A percentile compares a stretch with the other conserved stretches of the same genome.
These are phyloP conservation scores for Blastobotrys buckinghamii DNA, from an alignment of 1,139 yeast genomes.

Conservation along the genomic window DNA sequence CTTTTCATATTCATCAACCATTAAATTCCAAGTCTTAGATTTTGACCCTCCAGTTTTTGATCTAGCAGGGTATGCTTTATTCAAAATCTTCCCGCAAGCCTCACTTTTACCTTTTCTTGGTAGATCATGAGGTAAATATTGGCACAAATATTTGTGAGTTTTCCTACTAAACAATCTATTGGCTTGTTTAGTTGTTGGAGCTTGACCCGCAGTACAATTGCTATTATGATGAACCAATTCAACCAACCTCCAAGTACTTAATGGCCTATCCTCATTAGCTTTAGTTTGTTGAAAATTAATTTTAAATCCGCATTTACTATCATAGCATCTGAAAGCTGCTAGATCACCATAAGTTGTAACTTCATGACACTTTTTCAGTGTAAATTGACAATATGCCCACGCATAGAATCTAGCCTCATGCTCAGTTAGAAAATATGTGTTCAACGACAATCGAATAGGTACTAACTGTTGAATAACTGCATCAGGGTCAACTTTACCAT, in stretches of 20 bases:
- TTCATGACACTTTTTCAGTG: slow-evolving; percentile 5
- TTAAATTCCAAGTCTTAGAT: slow-evolving; percentile 7
- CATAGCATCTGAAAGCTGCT: slow-evolving; percentile 6
- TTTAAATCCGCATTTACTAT: slow-evolving; percentile 3
- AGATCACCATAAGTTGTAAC: slow-evolving; percentile 8
- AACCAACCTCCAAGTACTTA: slow-evolving; percentile 5
- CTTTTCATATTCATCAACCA: slow-evolving; percentile 9
- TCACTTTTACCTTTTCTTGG: slow-evolving; percentile 2
- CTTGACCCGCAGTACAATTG: slow-evolving; percentile 2
- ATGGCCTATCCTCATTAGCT: not conserved
- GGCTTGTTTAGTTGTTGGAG: not conserved
- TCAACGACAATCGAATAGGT: not conserved
- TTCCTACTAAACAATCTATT: slow-evolving; percentile 7
- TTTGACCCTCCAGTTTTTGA: not conserved
- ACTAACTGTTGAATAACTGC: not conserved
- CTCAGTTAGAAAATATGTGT: slow-evolving; percentile 4
- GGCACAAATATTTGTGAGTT: slow-evolving; percentile 8
- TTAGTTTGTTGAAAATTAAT: slow-evolving; percentile 2
- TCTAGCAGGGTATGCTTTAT: slow-evolving; percentile 4
- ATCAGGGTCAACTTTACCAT: not conserved
- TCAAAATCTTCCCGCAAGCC: slow-evolving; percentile 1
- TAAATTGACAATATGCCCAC: slow-evolving; percentile 8
- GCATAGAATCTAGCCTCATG: slow-evolving; percentile 9
- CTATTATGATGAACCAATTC: not conserved
- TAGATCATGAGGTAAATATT: not conserved